These are phyloP conservation scores for Apocynum venetum DNA, from an alignment of 257 asterid genomes.

Conservation along the genomic window DNA sequence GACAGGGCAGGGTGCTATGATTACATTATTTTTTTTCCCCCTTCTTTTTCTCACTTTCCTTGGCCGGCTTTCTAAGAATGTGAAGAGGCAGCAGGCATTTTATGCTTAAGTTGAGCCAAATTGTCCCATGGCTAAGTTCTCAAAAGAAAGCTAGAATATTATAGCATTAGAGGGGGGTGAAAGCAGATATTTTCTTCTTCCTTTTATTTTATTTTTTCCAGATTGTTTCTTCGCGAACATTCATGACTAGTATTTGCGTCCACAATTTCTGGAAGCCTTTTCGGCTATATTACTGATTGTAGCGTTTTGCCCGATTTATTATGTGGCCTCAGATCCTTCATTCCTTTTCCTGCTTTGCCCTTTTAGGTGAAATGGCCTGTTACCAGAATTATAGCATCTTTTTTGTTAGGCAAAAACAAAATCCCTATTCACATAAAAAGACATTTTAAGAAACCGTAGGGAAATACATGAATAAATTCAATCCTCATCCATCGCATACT, in stretches of 20 bases:
- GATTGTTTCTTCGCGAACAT: neutral
- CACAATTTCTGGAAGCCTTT: neutral
- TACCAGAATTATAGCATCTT: neutral
- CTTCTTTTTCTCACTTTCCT: no score
- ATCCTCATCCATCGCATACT: neutral
- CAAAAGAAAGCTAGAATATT: neutral
- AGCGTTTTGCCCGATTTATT: neutral
- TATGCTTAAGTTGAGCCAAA: neutral
- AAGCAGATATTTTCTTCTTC: neutral
- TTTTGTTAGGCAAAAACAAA: neutral
- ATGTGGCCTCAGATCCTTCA: neutral
- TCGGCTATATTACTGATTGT: neutral
- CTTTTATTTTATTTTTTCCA: neutral
- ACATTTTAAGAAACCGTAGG: neutral
- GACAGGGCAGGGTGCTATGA: no score
- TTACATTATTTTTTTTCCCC: no score
- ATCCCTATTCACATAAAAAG: neutral
- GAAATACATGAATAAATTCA: neutral
- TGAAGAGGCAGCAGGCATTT: constrained; percentile 1
- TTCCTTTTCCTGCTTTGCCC: neutral
- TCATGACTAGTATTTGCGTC: neutral
- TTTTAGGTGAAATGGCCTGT: neutral
- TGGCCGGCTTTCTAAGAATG: neutral
- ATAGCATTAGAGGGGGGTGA: neutral
- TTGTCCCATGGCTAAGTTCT: neutral